Evolutionary conservation across 768 basidiomycete genomes (phyloP), one percentile per base, ranked within the genome.

Genomic region (Macrocybe gigantea): DNA sequence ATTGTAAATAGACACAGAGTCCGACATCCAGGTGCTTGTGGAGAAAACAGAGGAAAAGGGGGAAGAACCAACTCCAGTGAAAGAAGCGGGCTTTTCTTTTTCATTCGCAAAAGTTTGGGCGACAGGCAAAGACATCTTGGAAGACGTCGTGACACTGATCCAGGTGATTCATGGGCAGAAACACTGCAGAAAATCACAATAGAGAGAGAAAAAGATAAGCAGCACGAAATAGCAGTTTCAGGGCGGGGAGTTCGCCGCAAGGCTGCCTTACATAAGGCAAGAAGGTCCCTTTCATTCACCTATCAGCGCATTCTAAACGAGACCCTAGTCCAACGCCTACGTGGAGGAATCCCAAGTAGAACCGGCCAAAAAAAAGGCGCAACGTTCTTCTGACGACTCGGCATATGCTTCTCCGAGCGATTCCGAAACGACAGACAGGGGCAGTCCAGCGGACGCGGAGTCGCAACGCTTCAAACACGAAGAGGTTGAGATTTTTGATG

Each of bases 21-120:
- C 80, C 37, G 91, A 93, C 55, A 79, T 97, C 44, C 85, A 93
- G 44, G 86, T 80, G 38, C 78, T 97, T 22, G 88, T 98, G 46
- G 83, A 90, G 60, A 88, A 81, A 61, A 88, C 91, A 0, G 88
- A 93, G 62, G 70, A 76, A 44, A 85, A 91, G 50, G 82, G 78
- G 9, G 77, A 82, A 22, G 64, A 75, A 45, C 74, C 75, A 43
- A 73, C 76, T 51, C 62, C 65, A 13, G 60, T 71, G 5, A 76
- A 74, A 49, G 75, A 78, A 40, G 67, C 75, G n/a, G 70, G 72
- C 34, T 63, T 82, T 31, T 71, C 79, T 7, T 96, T 97, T 62
- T 79, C 79, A 5, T 95, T 94, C 58, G 93, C 94, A 8, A 93
- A 94, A 62, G 77, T 97, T 38, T 97, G 94, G 94, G 80, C 85